Evolutionary conservation across 208 protist genomes (phyloP), one percentile per base, ranked within the genome.

Genomic region (Trypanosoma brucei): DNA sequence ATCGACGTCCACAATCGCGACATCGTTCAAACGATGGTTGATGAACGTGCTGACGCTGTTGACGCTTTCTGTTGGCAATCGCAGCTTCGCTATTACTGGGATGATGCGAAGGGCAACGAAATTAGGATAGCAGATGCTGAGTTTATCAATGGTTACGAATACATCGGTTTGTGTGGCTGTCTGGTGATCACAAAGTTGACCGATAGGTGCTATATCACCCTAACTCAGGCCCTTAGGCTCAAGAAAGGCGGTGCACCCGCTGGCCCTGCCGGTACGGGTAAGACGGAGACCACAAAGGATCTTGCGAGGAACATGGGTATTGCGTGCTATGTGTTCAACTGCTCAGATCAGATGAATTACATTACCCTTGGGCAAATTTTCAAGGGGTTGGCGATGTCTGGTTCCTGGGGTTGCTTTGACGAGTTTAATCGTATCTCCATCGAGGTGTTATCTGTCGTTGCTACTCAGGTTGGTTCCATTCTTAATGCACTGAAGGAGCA

Each of bases 271-370:
- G 93, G 93, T 78, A 97, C 93, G 1, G 93, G 93, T 64, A 97
- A 97, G 76, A 97, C 94, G 7, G 94, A 97, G 70, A 97, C 94
- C 33, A 97, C 94, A n/a, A 97, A 97, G 79, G 94, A 97, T 72
- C 68, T 97, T 46, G 91, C 92, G 40, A 83, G 94, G 59, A 96
- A 95, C 74, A 91, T 97, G 86, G 94, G 94, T 72, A 95, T 94
- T 50, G 85, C 88, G 5, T 96, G 92, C 73, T 97, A 97, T 73
- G 94, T 97, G 14, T 97, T 97, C 75, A 97, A 97, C 72, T 99
- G 97, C 86, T 98, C 95, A 2, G 97, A 99, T 70, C 97, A 99
- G 82, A 99, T 99, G 97, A 97, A 98, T 75, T 98, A 98, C 78
- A 93, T 97, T 59, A 96, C 94, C 0, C 84, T 99, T 13, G 97